Conservation (phyloP, 1,284 basidiomycete genomes). For the Phaffia rhodozyma region DNA sequence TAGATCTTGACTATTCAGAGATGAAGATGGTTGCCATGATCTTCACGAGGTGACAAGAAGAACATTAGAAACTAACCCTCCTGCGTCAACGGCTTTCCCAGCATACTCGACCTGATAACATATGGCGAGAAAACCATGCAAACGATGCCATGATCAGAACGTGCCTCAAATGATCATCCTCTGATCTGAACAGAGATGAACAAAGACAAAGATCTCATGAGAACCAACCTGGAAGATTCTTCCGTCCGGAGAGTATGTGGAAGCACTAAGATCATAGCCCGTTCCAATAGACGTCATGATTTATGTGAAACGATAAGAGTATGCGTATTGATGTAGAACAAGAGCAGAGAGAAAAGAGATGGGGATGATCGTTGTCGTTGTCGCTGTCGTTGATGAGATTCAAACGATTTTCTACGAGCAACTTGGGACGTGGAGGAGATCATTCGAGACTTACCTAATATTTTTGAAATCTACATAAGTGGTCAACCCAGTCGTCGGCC, state of each 20-base stretch:
- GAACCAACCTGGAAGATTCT: slow-evolving; percentile 80
- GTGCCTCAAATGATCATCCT: no score
- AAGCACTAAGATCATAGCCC: slow-evolving; percentile 95
- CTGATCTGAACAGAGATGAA: background rate
- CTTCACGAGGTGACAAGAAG: background rate
- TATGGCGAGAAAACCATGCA: slow-evolving; percentile 12
- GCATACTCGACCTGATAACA: slow-evolving; percentile 81
- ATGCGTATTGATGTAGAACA: no score
- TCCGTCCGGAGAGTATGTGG: slow-evolving; percentile 96
- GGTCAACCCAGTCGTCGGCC: no score
- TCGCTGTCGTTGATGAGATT: no score
- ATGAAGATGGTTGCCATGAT: background rate
- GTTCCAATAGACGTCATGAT: slow-evolving; percentile 93
- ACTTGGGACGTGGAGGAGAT: no score
- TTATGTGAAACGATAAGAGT: background rate
- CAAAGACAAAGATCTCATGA: background rate
- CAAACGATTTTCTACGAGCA: no score
- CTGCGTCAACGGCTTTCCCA: slow-evolving; percentile 95
- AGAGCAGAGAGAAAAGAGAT: no score
- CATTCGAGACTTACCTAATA: no score
- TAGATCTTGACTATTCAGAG: background rate
- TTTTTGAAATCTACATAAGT: no score
- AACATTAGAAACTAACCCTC: slow-evolving; percentile 51
- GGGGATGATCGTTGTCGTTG: no score
- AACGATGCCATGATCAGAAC: background rate